Evolutionary conservation across 352 stramenopile species (phyloP).

Genomic region (Phytopythium delawarense): DNA sequence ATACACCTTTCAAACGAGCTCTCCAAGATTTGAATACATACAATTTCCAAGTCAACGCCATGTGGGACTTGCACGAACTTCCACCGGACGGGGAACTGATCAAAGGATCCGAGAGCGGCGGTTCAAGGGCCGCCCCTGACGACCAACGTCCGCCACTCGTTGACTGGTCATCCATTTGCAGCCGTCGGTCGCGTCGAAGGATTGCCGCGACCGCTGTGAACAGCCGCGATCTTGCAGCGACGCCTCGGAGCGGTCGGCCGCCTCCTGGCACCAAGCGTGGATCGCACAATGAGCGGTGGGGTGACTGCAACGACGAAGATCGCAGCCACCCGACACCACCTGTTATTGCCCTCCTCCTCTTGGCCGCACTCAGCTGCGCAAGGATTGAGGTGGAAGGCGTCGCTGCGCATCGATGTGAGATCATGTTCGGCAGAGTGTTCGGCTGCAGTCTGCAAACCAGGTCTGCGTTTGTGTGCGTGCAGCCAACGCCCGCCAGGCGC

Average conservation of each 20-base stretch:
- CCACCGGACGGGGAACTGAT: neutral
- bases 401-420: no score
- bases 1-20: neutral
- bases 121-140: no score
- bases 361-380: no score
- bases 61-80: neutral
- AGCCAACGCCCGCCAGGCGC: no score
- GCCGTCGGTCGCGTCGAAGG: neutral
- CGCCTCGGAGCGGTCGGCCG: neutral
- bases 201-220: constrained; percentile 1
- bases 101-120: neutral
- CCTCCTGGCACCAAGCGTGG: neutral
- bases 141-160: neutral
- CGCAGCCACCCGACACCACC: no score
- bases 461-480: no score
- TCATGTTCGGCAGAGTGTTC: no score
- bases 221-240: constrained; percentile 11
- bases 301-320: neutral
- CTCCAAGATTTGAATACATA: neutral
- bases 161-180: neutral
- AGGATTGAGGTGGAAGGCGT: no score
- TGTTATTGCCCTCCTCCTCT: no score
- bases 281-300: neutral
- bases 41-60: neutral
- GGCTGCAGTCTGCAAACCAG: no score